Evolutionary conservation across 1,284 basidiomycete genomes (phyloP).

Genomic region (Hortiboletus rubellus): DNA sequence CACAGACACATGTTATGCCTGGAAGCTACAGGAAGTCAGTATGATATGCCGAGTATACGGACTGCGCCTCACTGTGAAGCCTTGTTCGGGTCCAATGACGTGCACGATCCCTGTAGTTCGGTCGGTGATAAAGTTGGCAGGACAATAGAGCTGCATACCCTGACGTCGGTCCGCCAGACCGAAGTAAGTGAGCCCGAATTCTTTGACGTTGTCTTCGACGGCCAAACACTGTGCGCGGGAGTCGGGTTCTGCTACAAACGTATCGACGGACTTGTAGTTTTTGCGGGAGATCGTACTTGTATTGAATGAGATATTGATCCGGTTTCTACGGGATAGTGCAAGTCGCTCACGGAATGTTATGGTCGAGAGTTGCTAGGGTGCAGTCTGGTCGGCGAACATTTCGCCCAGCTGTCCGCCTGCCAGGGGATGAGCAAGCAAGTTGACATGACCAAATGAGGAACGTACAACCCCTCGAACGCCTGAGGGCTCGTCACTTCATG

Average conservation of each 20-base stretch:
- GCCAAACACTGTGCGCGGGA: slow-evolving; percentile 90
- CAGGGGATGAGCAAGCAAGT: slow-evolving; percentile 14
- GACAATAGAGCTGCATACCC: slow-evolving; percentile 47
- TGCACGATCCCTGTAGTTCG: slow-evolving; percentile 80
- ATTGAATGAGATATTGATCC: slow-evolving; percentile 10
- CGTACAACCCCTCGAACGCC: slow-evolving; percentile 91
- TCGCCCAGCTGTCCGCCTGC: slow-evolving; percentile 76
- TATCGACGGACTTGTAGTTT: slow-evolving; percentile 72
- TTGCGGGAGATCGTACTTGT: slow-evolving; percentile 85
- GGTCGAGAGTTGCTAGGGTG: slow-evolving; percentile 93
- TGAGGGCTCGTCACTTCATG: slow-evolving; percentile 97
- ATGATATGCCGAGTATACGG: neutral
- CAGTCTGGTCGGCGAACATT: slow-evolving; percentile 89
- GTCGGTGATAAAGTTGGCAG: slow-evolving; percentile 4
- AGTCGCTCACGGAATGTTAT: slow-evolving; percentile 87
- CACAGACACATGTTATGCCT: slow-evolving; percentile 94
- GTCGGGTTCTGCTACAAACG: slow-evolving; percentile 88
- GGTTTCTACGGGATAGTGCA: neutral
- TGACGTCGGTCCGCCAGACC: slow-evolving; percentile 90
- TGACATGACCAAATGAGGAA: slow-evolving; percentile 16
- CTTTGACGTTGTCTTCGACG: slow-evolving; percentile 93
- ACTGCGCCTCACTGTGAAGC: slow-evolving; percentile 71
- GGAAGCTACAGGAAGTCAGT: slow-evolving; percentile 60
- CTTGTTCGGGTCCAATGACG: slow-evolving; percentile 95
- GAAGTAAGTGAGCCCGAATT: slow-evolving; percentile 94